Percentiles rank a stretch among this genome's conserved stretches.
Conservation (phyloP, 192 early-diverging fungal species). For the Backusella parvicylindrica region DNA sequence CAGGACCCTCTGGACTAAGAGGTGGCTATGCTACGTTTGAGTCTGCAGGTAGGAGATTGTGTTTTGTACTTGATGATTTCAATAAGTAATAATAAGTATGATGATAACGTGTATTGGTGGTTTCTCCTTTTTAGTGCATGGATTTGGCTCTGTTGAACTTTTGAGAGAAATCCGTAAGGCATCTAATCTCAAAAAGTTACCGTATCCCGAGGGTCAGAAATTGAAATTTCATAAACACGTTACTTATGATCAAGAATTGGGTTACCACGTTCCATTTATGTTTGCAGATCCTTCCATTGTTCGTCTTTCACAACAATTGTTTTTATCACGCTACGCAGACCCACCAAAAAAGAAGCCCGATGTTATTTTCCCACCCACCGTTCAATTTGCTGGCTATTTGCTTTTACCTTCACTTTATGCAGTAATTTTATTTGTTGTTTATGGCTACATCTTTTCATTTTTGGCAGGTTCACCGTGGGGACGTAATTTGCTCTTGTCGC, state of each 20-base stretch:
- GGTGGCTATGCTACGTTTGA: conserved; percentile 66
- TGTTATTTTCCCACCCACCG: conserved; percentile 36
- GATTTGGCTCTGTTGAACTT: conserved; percentile 38
- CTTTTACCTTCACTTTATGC: conserved; percentile 39
- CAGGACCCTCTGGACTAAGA: conserved; percentile 44
- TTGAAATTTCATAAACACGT: conserved; percentile 42
- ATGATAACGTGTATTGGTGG: neutral
- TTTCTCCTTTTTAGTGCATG: conserved; percentile 36
- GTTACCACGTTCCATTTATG: conserved; percentile 50
- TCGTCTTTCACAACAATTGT: conserved; percentile 51
- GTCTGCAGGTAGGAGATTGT: conserved; percentile 48
- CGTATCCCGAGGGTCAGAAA: conserved; percentile 42
- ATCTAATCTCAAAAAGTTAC: conserved; percentile 39
- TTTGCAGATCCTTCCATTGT: conserved; percentile 52
- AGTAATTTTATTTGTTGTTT: conserved; percentile 11
- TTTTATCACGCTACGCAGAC: conserved; percentile 42
- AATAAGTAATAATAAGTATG: neutral
- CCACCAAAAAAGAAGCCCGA: conserved; percentile 31
- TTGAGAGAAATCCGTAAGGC: conserved; percentile 43
- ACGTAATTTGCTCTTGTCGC: conserved; percentile 49
- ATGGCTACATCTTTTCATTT: conserved; percentile 39
- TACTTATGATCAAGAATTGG: conserved; percentile 45
- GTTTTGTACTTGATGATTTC: neutral
- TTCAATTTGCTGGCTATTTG: conserved; percentile 63
- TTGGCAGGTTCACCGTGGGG: conserved; percentile 49